Evolutionary conservation across 441 rosid genomes (phyloP).

Genomic region (Euphorbia celastroides): DNA sequence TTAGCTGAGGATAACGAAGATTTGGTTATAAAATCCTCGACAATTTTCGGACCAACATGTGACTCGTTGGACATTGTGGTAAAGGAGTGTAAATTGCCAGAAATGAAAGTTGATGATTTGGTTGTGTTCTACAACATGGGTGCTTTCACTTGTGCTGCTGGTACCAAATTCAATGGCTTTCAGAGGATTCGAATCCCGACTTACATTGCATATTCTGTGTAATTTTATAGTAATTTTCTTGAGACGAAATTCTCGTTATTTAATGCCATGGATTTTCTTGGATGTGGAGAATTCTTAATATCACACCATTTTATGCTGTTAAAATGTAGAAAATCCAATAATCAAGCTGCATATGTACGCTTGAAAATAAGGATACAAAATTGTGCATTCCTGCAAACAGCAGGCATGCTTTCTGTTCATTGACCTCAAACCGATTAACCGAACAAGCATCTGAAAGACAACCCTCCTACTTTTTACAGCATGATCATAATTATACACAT

Average conservation of each 20-base stretch:
- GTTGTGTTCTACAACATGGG: neutral
- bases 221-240: too few species aligned
- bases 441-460: neutral
- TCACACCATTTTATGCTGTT: too few species aligned
- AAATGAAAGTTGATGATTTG: neutral
- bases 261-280: too few species aligned
- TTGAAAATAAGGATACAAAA: neutral
- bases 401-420: neutral
- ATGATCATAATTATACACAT: neutral
- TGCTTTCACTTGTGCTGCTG: neutral
- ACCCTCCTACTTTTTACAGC: neutral
- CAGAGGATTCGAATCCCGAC: neutral
- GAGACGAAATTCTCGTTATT: too few species aligned
- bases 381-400: neutral
- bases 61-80: neutral
- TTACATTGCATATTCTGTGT: neutral
- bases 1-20: neutral
- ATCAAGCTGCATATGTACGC: neutral
- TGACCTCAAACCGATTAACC: neutral
- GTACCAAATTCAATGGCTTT: neutral
- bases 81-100: neutral
- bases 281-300: too few species aligned
- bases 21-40: neutral
- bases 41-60: slow-evolving; percentile 15
- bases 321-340: too few species aligned